Percentiles rank a stretch among this genome's conserved stretches.
Evolutionary conservation across 768 basidiomycete genomes (phyloP).

Genomic region (Leccinellum rugosiceps): DNA sequence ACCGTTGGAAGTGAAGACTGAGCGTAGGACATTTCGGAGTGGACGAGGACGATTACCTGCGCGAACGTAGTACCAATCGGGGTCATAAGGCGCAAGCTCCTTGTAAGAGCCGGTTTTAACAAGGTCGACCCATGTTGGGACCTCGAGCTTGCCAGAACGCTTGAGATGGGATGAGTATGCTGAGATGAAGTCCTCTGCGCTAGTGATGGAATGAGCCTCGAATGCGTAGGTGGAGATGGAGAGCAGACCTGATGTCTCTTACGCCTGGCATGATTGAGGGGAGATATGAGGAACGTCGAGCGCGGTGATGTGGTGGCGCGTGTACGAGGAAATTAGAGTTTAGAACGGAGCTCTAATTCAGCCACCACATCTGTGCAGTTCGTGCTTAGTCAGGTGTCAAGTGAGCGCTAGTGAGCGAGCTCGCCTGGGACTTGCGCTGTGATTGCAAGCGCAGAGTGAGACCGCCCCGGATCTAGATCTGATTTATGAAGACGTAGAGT

Average conservation of each 20-base stretch:
- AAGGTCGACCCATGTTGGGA: constrained; percentile 96
- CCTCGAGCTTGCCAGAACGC: constrained; percentile 98
- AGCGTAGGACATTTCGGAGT: not conserved
- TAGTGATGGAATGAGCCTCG: constrained; percentile 32
- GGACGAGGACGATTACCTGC: constrained; percentile 63
- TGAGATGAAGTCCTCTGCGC: constrained; percentile 90
- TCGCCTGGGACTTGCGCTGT: too few species aligned
- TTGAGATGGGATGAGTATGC: constrained; percentile 97
- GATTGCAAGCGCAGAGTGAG: too few species aligned
- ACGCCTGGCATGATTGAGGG: constrained; percentile 72
- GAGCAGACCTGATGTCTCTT: constrained; percentile 67
- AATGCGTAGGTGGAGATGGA: constrained; percentile 8
- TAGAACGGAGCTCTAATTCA: constrained; percentile 34
- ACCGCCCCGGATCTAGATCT: too few species aligned
- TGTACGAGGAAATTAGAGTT: constrained; percentile 38
- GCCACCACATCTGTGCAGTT: constrained; percentile 40
- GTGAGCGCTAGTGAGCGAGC: too few species aligned
- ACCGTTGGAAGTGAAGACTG: not conserved
- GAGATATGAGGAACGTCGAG: constrained; percentile 40
- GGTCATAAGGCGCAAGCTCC: constrained; percentile 98
- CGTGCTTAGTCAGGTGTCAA: not conserved
- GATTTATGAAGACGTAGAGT: too few species aligned
- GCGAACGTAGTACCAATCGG: constrained; percentile 99
- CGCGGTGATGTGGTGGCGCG: constrained; percentile 46
- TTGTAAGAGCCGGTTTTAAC: constrained; percentile 98